A percentile compares a stretch with the other conserved stretches of the same genome.
Evolutionary conservation across 352 stramenopile species (phyloP).

Genomic region (Phytophthora europaea): DNA sequence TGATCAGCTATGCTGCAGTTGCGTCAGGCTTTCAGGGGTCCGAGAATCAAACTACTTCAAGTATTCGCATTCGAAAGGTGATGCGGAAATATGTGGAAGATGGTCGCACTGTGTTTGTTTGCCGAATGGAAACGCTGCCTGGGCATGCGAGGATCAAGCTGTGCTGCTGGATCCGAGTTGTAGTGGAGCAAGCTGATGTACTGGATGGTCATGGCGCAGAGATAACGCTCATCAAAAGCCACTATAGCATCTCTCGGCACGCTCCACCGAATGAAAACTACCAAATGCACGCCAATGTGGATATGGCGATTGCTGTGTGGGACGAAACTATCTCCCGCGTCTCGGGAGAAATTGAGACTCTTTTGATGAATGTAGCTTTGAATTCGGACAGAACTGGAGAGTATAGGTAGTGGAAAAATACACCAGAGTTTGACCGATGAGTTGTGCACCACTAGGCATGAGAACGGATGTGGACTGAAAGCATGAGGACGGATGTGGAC

Average conservation of each 20-base stretch:
- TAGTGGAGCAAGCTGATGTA: slow-evolving; percentile 7
- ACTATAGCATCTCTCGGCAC: slow-evolving; percentile 18
- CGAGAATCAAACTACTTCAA: neutral
- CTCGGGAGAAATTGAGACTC: slow-evolving; percentile 18
- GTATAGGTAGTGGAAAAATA: too few species aligned
- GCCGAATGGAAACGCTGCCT: slow-evolving; percentile 8
- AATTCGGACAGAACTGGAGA: neutral
- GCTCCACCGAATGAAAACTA: neutral
- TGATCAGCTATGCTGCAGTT: slow-evolving; percentile 16
- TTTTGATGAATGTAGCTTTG: slow-evolving; percentile 21
- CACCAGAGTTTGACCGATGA: too few species aligned
- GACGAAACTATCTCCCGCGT: slow-evolving; percentile 23
- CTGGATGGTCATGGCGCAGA: neutral
- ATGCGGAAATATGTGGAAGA: slow-evolving; percentile 23
- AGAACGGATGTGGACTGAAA: too few species aligned
- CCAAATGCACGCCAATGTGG: neutral
- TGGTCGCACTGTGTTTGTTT: slow-evolving; percentile 21
- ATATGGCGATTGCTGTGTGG: slow-evolving; percentile 27
- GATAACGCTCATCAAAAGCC: slow-evolving; percentile 13
- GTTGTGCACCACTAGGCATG: neutral
- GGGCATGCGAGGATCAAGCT: neutral
- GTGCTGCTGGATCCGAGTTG: slow-evolving; percentile 1
- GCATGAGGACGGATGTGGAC: too few species aligned
- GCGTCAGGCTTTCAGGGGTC: neutral
- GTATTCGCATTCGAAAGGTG: slow-evolving; percentile 15